Conservation (phyloP, 2,329 filamentous ascomycete species). For the Canariomyces notabilis region DNA sequence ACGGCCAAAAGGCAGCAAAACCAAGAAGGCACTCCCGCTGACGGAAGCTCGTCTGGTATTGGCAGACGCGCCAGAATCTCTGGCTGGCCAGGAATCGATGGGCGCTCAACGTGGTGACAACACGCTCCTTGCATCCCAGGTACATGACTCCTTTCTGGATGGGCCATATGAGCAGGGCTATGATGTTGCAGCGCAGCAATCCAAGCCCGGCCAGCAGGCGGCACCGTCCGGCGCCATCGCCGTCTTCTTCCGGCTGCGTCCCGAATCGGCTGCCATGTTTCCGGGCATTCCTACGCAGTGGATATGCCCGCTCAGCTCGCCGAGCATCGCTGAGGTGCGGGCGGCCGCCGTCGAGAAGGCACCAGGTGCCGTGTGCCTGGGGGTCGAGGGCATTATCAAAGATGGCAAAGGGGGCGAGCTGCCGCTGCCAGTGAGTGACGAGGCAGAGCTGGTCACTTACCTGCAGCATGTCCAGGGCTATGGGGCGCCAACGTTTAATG, state of each 20-base stretch:
- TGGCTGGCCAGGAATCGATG: constrained; percentile 22
- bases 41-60: neutral
- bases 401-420: constrained; percentile 56
- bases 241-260: constrained; percentile 65
- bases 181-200: constrained; percentile 4
- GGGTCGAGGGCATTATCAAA: constrained; percentile 62
- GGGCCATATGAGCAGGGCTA: constrained; percentile 14
- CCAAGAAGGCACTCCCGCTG: constrained; percentile 8
- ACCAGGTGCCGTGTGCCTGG: constrained; percentile 52
- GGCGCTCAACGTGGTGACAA: constrained; percentile 36
- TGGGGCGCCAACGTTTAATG: constrained; percentile 40
- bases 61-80: neutral
- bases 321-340: constrained; percentile 58
- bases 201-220: constrained; percentile 1
- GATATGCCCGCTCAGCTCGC: constrained; percentile 57
- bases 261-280: constrained; percentile 48
- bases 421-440: constrained; percentile 59
- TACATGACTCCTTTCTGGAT: constrained; percentile 27
- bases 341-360: constrained; percentile 57
- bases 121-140: constrained; percentile 36
- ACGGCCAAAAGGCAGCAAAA: constrained; percentile 2
- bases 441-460: constrained; percentile 69
- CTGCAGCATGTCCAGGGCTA: constrained; percentile 54
- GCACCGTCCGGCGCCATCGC: constrained; percentile 34
- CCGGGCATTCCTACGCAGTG: constrained; percentile 49